Base-by-base conservation (phyloP, 2,329 filamentous ascomycete species). In the Colletotrichum brevisporum region DNA sequence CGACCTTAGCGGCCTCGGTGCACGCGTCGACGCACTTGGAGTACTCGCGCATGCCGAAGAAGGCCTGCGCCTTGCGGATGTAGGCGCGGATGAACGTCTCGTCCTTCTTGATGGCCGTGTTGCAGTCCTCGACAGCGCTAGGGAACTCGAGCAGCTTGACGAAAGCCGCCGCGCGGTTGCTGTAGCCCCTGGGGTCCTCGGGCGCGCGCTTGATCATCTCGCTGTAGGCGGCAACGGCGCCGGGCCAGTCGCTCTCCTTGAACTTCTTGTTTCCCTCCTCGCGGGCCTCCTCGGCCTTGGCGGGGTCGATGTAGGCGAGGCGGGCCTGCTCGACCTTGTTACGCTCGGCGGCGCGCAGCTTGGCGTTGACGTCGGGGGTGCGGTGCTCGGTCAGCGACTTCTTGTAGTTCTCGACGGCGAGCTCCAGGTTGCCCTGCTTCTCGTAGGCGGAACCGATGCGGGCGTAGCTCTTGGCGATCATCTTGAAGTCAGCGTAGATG, bases 131-230 rank as follows among this genome's bases (percentile, higher is more conserved):
- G 47, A 99, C 90, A 1, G 96, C 97, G 73, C 92, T 93, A 6
- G 96, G 96, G 86, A 99, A 97, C 74, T 95, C 93, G 76, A 99
- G 93, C 51, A 99, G 88, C 86, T 99, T 99, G 83, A 98, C 93
- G 77, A 98, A 94, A 53, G 96, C 97, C 5, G 96, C 96, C 6
- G 96, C 96, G 75, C 96, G 94, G 88, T 99, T 99, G 79, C 93
- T 97, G 88, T 96, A 99, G 51, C 96, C 95, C 75, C 97, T 91
- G 48, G 96, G 92, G 78, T 99, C 96, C 0, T 97, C 88, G 6
- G 97, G 96, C 0, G 94, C 92, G 67, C 96, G 94, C 88, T 98
- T 98, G 82, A 92, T 92, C 95, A 98, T 98, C 85, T 99, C 96
- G 1, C 87, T 90, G 85, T 99, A 99, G 1, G 95, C 94, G 52